These are phyloP conservation scores for Syncephalis fuscata DNA, from an alignment of 371 early-diverging fungal species.

Conservation along the genomic window DNA sequence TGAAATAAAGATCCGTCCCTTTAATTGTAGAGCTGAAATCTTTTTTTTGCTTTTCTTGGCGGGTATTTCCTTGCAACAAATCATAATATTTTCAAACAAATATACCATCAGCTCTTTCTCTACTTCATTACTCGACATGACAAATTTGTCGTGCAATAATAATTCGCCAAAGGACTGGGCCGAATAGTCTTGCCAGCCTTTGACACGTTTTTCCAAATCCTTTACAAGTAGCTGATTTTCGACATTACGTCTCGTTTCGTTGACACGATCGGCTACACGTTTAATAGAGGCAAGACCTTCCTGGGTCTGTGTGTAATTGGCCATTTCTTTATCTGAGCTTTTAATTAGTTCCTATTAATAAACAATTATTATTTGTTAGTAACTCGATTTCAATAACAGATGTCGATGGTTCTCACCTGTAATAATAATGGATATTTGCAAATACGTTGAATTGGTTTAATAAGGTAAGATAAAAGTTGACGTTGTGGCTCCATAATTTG, in stretches of 20 bases:
- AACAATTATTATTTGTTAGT: not conserved
- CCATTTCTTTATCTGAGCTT: constrained; percentile 33
- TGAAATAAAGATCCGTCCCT: constrained; percentile 57
- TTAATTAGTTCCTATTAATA: constrained; percentile 51
- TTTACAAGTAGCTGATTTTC: constrained; percentile 64
- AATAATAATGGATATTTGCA: constrained; percentile 91
- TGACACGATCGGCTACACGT: constrained; percentile 76
- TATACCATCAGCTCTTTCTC: constrained; percentile 68
- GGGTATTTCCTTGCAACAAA: constrained; percentile 68
- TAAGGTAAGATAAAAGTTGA: constrained; percentile 76
- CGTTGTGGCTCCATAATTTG: constrained; percentile 69
- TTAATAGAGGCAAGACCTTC: constrained; percentile 65
- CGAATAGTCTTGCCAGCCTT: constrained; percentile 66
- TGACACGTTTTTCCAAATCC: constrained; percentile 64
- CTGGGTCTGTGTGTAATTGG: constrained; percentile 55
- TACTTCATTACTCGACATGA: constrained; percentile 50
- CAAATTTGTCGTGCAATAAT: constrained; percentile 62
- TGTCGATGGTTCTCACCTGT: constrained; percentile 18
- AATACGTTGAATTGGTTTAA: constrained; percentile 94
- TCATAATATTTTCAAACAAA: constrained; percentile 73
- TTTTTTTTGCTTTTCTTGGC: constrained; percentile 20
- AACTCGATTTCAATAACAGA: constrained; percentile 8
- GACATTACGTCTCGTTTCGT: constrained; percentile 78
- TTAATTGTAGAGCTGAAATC: constrained; percentile 35
- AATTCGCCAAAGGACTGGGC: constrained; percentile 63